A percentile compares a stretch with the other conserved stretches of the same genome.
Evolutionary conservation across 2,329 filamentous ascomycete species (phyloP).

Genomic region (Chaetothyriales sp.): DNA sequence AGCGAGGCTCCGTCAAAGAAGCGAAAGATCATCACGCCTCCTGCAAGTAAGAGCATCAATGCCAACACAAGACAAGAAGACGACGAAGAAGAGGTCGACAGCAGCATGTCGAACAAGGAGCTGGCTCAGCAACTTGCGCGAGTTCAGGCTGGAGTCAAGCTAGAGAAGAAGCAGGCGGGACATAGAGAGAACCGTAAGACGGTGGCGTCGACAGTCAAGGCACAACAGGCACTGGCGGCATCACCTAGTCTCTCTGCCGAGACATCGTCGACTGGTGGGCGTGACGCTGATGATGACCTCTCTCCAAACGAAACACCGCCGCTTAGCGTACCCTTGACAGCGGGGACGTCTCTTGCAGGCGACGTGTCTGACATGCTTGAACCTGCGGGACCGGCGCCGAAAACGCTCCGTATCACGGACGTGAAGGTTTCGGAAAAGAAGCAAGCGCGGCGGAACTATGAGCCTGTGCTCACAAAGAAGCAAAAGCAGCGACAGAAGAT

Average conservation of each 20-base stretch:
- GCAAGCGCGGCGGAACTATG: conserved; percentile 39
- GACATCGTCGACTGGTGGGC: conserved; percentile 55
- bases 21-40: conserved; percentile 22
- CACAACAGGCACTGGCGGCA: conserved; percentile 34
- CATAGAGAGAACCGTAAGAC: conserved; percentile 25
- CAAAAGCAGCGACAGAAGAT: conserved; percentile 86
- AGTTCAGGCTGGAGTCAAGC: conserved; percentile 52
- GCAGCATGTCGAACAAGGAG: conserved; percentile 53
- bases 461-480: conserved; percentile 76
- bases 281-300: conserved; percentile 61
- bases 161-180: conserved; percentile 26
- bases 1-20: conserved; percentile 22
- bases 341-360: conserved; percentile 41
- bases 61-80: conserved; percentile 20
- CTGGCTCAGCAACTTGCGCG: conserved; percentile 61
- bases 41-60: conserved; percentile 20
- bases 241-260: conserved; percentile 37
- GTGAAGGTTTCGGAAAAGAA: conserved; percentile 50
- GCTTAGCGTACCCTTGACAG: conserved; percentile 19
- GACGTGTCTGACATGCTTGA: conserved; percentile 90
- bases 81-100: conserved; percentile 26
- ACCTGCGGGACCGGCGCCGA: conserved; percentile 49
- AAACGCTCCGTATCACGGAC: conserved; percentile 64
- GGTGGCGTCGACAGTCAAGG: conserved; percentile 21
- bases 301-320: conserved; percentile 54